A percentile compares a stretch with the other conserved stretches of the same genome.
phyloP scores from a whole-genome alignment of 495 filamentous ascomycete species.

The Hyaloscypha finlandica region DNA sequence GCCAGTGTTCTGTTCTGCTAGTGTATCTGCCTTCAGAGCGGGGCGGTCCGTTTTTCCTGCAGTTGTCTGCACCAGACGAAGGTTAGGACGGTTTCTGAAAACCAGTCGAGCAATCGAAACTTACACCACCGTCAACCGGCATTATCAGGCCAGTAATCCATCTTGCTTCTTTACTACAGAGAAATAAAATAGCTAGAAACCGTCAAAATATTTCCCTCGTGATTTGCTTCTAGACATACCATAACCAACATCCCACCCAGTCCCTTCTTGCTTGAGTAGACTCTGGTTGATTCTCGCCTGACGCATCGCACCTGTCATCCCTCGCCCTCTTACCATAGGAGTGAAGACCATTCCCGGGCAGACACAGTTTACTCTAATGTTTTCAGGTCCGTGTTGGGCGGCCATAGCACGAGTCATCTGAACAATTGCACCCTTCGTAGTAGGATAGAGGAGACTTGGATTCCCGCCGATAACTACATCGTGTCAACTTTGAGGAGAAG shows the following conservation, averaged over 20 bases:
- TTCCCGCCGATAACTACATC: constrained; percentile 44
- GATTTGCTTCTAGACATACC: not conserved
- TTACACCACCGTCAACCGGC: not conserved
- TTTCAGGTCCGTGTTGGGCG: constrained; percentile 53
- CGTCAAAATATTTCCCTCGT: not conserved
- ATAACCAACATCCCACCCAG: constrained; percentile 52
- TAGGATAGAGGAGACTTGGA: constrained; percentile 61
- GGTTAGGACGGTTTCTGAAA: too few relatives aligned
- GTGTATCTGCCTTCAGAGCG: too few relatives aligned
- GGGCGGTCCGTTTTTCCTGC: too few relatives aligned
- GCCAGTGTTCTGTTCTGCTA: too few relatives aligned
- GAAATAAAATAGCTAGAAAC: not conserved
- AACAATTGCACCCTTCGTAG: constrained; percentile 59
- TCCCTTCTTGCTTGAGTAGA: constrained; percentile 55
- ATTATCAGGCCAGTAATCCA: not conserved
- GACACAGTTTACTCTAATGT: constrained; percentile 61
- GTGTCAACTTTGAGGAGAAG: not conserved
- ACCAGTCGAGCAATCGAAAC: too few relatives aligned
- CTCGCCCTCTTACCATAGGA: constrained; percentile 57
- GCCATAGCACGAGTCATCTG: constrained; percentile 63
- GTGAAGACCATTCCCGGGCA: constrained; percentile 63
- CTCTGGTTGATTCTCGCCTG: constrained; percentile 49
- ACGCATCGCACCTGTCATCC: constrained; percentile 51
- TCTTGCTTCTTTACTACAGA: not conserved
- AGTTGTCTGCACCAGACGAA: too few relatives aligned